Evolutionary conservation across 129 eudicot genomes (phyloP).

Genomic region (Ambrosia artemisiifolia): DNA sequence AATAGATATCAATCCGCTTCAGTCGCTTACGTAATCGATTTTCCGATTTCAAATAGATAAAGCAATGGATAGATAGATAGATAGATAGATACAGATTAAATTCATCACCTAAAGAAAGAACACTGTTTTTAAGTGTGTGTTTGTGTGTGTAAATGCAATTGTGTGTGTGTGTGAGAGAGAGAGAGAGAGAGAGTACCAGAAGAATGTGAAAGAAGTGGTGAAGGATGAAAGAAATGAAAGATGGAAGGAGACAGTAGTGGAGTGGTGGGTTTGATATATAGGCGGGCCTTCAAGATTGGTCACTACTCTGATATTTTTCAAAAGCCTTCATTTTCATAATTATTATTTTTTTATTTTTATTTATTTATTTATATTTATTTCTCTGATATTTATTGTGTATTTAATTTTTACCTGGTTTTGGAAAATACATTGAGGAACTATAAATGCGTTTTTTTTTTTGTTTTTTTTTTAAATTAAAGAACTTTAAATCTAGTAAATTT

Average conservation of each 20-base stretch:
- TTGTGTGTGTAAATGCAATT: too few relatives aligned
- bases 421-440: too few relatives aligned
- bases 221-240: not conserved
- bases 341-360: not conserved
- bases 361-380: not conserved
- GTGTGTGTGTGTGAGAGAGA: not conserved
- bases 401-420: not conserved
- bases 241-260: not conserved
- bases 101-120: too few relatives aligned
- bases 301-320: not conserved
- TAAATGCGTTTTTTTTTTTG: too few relatives aligned
- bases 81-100: too few relatives aligned
- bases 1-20: not conserved
- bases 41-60: not conserved
- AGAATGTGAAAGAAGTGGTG: slow-evolving; percentile 6
- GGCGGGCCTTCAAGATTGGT: not conserved
- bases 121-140: not conserved
- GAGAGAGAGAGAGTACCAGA: slow-evolving; percentile 15
- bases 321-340: not conserved
- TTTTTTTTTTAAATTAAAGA: too few relatives aligned
- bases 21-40: not conserved
- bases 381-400: not conserved
- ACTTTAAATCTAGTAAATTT: too few relatives aligned
- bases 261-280: slow-evolving; percentile 13
- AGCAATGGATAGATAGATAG: too few relatives aligned